Base-by-base conservation (phyloP, 2,329 filamentous ascomycete genomes). In the Penicillium sp. region DNA sequence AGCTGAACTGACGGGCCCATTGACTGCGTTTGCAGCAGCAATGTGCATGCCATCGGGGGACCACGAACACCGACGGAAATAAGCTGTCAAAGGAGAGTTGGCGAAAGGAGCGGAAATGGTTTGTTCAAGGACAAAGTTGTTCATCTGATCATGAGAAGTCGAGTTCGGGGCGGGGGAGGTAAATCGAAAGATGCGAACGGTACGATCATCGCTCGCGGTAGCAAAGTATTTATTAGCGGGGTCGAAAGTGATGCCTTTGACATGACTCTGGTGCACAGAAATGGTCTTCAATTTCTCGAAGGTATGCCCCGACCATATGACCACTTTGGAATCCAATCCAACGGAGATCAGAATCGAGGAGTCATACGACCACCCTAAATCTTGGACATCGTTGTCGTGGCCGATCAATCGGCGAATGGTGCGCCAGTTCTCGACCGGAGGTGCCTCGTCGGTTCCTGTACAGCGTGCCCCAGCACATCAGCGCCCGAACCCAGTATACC, bases 161-260 rank as follows among this genome's bases (percentile, higher is more conserved):
- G 93, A 87, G 63, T 95, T 96, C 7, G 93, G 87, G 1, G 84
- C 79, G 0, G 93, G 90, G 1, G 91, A 86, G 2, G 87, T 95
- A 65, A 96, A 98, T 43, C 90, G 83, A 68, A 94, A 97, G 56
- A 98, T 87, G 64, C 94, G 94, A 68, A 98, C 94, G 2, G 89
- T 91, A 44, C 93, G 83, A 66, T 98, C 93, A 64, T 98, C 93
- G 69, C 89, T 95, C 2, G 94, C 90, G 0, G 94, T 98, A 11
- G 94, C 93, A 67, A 98, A 98, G 73, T 95, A 98, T 64, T 97
- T 98, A 72, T 97, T 97, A 28, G 93, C 93, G 1, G 93, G 93
- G 62, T 98, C 93, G 61, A 98, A 98, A 0, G 91, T 95, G 57
- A 98, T 94, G 47, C 94, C 93, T 66, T 98, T 98, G 71, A 98